Evolutionary conservation across 1,284 basidiomycete species (phyloP).

Genomic region (Phlebopus sp.): DNA sequence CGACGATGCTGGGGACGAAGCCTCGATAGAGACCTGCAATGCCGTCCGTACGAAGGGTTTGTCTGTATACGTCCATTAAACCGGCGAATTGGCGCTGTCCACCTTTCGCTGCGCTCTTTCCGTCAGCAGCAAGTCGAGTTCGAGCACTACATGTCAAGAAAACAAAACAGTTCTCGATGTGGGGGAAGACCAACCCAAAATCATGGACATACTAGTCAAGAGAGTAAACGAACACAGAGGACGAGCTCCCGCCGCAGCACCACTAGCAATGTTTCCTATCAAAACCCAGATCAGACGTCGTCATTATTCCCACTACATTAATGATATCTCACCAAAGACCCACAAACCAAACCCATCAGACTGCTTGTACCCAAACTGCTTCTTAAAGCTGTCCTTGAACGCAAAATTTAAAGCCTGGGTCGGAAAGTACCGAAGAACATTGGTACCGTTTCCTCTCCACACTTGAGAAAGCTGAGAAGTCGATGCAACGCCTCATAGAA

Average conservation of each 20-base stretch:
- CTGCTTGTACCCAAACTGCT: slow-evolving; percentile 52
- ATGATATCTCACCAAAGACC: slow-evolving; percentile 35
- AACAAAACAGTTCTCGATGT: not conserved
- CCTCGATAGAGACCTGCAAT: slow-evolving; percentile 57
- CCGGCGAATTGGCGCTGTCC: slow-evolving; percentile 45
- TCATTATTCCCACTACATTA: too few species aligned
- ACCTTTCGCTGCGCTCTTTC: slow-evolving; percentile 42
- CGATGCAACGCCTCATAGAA: not conserved
- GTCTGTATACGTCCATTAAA: slow-evolving; percentile 46
- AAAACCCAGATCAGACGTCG: not conserved
- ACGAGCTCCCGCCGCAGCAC: slow-evolving; percentile 48
- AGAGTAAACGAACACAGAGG: slow-evolving; percentile 56
- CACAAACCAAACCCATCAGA: slow-evolving; percentile 52
- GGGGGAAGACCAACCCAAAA: not conserved
- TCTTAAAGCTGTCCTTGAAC: slow-evolving; percentile 47
- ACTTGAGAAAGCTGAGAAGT: slow-evolving; percentile 30
- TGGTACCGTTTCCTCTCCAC: slow-evolving; percentile 65
- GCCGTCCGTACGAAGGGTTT: slow-evolving; percentile 54
- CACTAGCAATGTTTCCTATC: slow-evolving; percentile 45
- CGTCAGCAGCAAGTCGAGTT: slow-evolving; percentile 54
- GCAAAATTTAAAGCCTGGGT: slow-evolving; percentile 61
- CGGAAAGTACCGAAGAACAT: slow-evolving; percentile 65
- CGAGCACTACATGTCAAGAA: slow-evolving; percentile 37
- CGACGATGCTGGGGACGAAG: slow-evolving; percentile 60
- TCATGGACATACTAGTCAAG: slow-evolving; percentile 48